These are phyloP conservation scores for Hypoxylon sp. DNA, from an alignment of 2,329 filamentous ascomycete genomes.

Conservation along the genomic window DNA sequence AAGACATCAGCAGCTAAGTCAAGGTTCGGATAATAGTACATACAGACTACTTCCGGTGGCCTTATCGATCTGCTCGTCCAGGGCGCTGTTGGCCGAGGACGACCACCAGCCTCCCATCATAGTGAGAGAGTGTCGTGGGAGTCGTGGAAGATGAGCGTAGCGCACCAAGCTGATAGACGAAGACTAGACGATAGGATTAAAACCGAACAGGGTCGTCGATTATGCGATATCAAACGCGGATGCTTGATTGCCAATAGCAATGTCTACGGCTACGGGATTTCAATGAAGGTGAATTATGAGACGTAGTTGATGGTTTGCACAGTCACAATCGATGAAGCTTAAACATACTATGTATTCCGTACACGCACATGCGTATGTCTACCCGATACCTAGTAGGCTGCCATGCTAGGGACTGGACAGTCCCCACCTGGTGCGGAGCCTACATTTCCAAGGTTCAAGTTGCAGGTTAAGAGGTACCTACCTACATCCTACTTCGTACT, in stretches of 20 bases:
- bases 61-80: slow-evolving; percentile 97
- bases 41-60: slow-evolving; percentile 95
- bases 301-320: neutral
- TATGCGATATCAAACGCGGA: slow-evolving; percentile 9
- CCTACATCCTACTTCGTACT: too few relatives aligned
- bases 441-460: too few relatives aligned
- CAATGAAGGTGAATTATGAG: too few relatives aligned
- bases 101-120: slow-evolving; percentile 96
- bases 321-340: neutral
- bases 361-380: neutral
- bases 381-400: neutral
- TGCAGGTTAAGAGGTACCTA: neutral
- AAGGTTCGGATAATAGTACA: slow-evolving; percentile 49
- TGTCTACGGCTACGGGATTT: too few relatives aligned
- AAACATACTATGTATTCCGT: neutral
- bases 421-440: too few relatives aligned
- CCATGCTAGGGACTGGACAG: neutral
- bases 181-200: neutral
- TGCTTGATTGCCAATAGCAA: slow-evolving; percentile 9
- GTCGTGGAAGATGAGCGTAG: neutral
- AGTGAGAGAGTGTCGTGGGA: slow-evolving; percentile 25
- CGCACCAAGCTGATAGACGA: neutral
- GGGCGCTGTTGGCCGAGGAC: slow-evolving; percentile 85
- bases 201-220: neutral
- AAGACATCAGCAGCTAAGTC: slow-evolving; percentile 44